Base-by-base conservation (phyloP, 305 asterid genomes). In the Plantago coronopus region DNA sequence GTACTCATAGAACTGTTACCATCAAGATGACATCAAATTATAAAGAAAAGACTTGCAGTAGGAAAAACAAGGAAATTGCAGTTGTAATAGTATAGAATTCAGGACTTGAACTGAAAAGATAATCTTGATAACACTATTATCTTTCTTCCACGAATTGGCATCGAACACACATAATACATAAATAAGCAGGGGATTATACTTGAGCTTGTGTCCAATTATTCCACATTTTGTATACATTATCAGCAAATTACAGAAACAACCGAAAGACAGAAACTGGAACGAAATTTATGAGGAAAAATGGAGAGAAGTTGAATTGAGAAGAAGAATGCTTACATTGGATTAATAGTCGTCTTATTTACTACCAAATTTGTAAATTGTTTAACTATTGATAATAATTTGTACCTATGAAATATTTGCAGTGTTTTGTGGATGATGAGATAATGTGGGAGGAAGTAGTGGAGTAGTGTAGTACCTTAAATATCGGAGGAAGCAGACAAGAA, bases 261-360 rank as follows among this genome's bases (percentile, higher is more conserved):
- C 18, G 15, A 21, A 17, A 47, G 7, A 16, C 51, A 17, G 4
- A 7, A 47, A n/a, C 7, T 17, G 11, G 11, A n/a, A n/a, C 7
- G 8, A 21, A 17, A 21, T 16, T 47, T n/a, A 47, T n/a, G 17
- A 18, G n/a, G n/a, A 47, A 47, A 47, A 13, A 6, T 47, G 22
- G 11, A 47, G 9, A 47, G 17, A 1, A 47, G 22, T 20, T 47
- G 18, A 2, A 47, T 47, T 12, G 18, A 17, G 51, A 47, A 9
- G 25, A 18, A 48, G 54, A 48, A 18, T 48, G 54, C 25, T 48
- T 48, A 48, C 54, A 48, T 48, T 27, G 54, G n/a, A n/a, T n/a
- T n/a, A 48, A 46, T 46, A 27, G 7, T 27, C 34, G 34, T 27
- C 34, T 27, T 2, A n/a, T n/a, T n/a, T n/a, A n/a, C n/a, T n/a